phyloP scores from a whole-genome alignment of 345 rosid species.

The Eucalyptus camaldulensis region DNA sequence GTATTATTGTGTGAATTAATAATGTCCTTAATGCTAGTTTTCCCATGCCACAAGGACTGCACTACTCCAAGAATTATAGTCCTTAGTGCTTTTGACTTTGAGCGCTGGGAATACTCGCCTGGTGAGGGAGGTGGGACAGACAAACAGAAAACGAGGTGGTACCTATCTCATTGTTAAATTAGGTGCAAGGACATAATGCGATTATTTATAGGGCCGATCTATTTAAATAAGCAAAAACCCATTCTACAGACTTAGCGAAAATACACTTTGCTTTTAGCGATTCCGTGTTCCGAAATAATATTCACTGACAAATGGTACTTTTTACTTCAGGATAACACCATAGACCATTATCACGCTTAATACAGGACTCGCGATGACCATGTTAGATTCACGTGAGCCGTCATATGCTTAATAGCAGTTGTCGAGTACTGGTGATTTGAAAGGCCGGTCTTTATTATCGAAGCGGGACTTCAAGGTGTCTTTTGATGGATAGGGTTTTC shows the following conservation, averaged over 20 bases:
- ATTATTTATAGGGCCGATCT: not conserved
- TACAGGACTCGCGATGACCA: rapidly evolving
- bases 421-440: not conserved
- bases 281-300: not conserved
- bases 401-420: not conserved
- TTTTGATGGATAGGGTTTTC: not conserved
- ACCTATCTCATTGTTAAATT: not conserved
- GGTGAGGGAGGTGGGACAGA: not conserved
- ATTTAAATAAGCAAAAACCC: not conserved
- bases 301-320: not conserved
- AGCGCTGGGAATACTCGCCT: not conserved
- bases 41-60: not conserved
- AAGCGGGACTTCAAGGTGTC: not conserved
- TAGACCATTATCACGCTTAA: not conserved
- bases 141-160: not conserved
- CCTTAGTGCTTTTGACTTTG: not conserved
- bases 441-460: not conserved
- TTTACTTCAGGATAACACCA: not conserved
- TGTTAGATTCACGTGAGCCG: not conserved
- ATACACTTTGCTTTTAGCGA: not conserved
- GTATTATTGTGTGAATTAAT: not conserved
- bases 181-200: not conserved
- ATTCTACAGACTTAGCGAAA: not conserved
- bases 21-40: not conserved
- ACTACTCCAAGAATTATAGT: not conserved